phyloP scores from a whole-genome alignment of 2,329 filamentous ascomycete species.

The Ceratocystis ficicola region DNA sequence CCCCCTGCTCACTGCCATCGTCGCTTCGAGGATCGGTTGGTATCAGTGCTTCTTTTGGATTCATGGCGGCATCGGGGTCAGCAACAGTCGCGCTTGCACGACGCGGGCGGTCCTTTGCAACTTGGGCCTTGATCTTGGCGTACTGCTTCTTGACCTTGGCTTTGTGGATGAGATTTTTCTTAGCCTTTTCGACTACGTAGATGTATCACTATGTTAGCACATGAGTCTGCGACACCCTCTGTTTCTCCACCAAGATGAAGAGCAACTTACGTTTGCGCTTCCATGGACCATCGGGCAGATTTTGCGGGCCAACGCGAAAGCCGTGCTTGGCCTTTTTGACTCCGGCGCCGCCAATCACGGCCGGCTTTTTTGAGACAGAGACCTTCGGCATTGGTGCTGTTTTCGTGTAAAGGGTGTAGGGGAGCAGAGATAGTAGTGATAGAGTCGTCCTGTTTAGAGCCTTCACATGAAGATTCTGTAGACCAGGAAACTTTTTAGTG shows the following conservation, averaged over 20 bases:
- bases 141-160: slow-evolving; percentile 90
- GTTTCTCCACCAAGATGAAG: neutral
- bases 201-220: slow-evolving; percentile 2
- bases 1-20: slow-evolving; percentile 25
- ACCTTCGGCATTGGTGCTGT: neutral
- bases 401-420: neutral
- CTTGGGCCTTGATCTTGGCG: slow-evolving; percentile 60
- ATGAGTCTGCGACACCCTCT: neutral
- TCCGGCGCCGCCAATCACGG: slow-evolving; percentile 7
- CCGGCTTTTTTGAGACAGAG: slow-evolving; percentile 5
- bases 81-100: neutral
- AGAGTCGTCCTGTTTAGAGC: no score
- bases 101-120: slow-evolving; percentile 10
- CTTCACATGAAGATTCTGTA: neutral
- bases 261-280: slow-evolving; percentile 52
- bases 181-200: slow-evolving; percentile 69
- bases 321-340: slow-evolving; percentile 19
- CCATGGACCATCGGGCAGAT: slow-evolving; percentile 82
- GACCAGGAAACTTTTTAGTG: slow-evolving; percentile 18
- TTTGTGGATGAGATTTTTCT: slow-evolving; percentile 76
- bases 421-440: no score
- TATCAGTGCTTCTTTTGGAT: neutral
- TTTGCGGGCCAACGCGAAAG: slow-evolving; percentile 64
- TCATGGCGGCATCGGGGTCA: slow-evolving; percentile 4
- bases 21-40: slow-evolving; percentile 13